Conservation (phyloP, 164 flowering plant species). For the Dillenia suffruticosa region DNA sequence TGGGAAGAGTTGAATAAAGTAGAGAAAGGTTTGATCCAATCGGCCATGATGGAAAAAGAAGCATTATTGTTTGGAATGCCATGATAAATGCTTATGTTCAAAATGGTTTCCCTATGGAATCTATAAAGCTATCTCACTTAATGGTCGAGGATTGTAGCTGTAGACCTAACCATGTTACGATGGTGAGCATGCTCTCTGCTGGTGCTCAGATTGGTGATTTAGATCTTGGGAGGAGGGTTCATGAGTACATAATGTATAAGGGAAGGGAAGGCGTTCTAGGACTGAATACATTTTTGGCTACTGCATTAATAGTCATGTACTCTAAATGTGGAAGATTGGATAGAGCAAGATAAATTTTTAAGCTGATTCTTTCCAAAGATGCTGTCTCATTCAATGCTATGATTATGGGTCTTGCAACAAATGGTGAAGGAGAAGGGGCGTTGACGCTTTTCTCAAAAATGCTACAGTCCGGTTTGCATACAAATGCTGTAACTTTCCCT, state of each 20-base stretch:
- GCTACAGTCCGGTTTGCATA: not conserved
- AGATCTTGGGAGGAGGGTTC: too few species aligned
- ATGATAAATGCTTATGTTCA: not conserved
- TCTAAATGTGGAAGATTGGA: not conserved
- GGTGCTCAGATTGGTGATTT: too few species aligned
- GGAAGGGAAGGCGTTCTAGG: not conserved
- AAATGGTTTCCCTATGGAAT: not conserved
- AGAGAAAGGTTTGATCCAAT: slow-evolving; percentile 36
- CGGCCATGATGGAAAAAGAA: slow-evolving; percentile 1
- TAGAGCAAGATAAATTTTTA: not conserved
- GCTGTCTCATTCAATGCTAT: slow-evolving; percentile 2
- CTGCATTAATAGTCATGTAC: slow-evolving; percentile 1
- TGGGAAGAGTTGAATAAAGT: slow-evolving; percentile 42
- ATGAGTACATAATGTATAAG: not conserved
- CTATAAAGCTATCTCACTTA: not conserved
- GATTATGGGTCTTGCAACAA: not conserved
- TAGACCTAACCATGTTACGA: not conserved
- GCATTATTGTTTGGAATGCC: not conserved
- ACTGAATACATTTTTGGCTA: not conserved
- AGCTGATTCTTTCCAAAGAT: not conserved
- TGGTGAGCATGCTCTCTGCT: not conserved
- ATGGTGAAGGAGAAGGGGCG: not conserved
- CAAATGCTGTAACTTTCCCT: slow-evolving; percentile 1
- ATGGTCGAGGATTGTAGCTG: not conserved
- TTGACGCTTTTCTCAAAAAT: not conserved